Base-by-base conservation (phyloP, 768 basidiomycete genomes). In the Cyathus striatus region DNA sequence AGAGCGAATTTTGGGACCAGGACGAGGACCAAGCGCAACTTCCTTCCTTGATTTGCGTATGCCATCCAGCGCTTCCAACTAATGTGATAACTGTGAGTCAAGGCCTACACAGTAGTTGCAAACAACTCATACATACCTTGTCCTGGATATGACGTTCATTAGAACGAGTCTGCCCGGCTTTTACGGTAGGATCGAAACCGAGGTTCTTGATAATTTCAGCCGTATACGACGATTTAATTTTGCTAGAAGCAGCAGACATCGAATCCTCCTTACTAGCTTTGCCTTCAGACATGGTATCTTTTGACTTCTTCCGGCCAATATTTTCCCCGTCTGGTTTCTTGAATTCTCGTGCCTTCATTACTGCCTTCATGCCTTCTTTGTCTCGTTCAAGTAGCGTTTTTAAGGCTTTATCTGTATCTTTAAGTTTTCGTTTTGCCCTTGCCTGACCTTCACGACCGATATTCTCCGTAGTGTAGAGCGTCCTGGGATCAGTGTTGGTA, bases 381-480 rank as follows among this genome's bases (percentile, higher is more conserved):
- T 89, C 86, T 37, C 76, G 65, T 49, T 76, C 69, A 47, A 90
- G 56, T 30, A 92, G 60, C 27, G 60, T 58, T 59, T 81, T 72
- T 51, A 94, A 59, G 17, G 73, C 68, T 30, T 62, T 66, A 43
- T 93, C 91, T 2, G 76, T 70, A 38, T 83, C 77, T 44, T 73
- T 72, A 10, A 76, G 48, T 55, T 73, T 74, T 35, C 90, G 76
- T 49, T 80, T 80, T 4, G 85, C 80, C 53, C 74, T 85, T 16
- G 85, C 86, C 53, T 91, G 87, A 2, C 84, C 83, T 42, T 85
- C 85, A 14, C 92, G 71, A 1, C 91, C 91, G 27, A 93, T 69
- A 44, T 69, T 80, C 62, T 95, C 93, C 1, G 72, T 57, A 3
- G 81, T 56, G 48, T 76, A 83, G 50, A 86, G 52, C 13, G 71